Evolutionary conservation across 2,329 filamentous ascomycete genomes (phyloP), one percentile per base, ranked within the genome.

Genomic region (Trichoderma simmonsii): DNA sequence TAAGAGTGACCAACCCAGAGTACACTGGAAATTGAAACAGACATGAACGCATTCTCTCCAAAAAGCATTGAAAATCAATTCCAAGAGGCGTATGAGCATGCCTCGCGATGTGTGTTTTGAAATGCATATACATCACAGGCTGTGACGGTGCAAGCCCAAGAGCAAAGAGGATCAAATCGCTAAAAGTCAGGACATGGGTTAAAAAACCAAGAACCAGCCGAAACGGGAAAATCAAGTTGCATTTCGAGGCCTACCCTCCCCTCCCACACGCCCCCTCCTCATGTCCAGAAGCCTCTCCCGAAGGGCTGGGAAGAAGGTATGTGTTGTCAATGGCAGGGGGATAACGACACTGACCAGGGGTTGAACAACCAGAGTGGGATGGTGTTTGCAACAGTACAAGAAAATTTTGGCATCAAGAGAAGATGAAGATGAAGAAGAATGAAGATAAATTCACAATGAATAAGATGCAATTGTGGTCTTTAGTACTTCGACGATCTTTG

Each of bases 221-320:
- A 71, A 71, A 71, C 9, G 61, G 69, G 69, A 56, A 60, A 30
- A 64, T 28, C 30, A 48, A 57, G 32, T 32, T 51, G n/a, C 39
- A 7, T 59, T 32, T 59, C 28, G 26, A 61, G 21, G 36, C n/a
- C 39, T 48, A 43, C 39, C 28, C 34, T 48, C 36, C 32, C 36
- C 56, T 54, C 66, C 66, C 30, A 26, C 66, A 70, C 66, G 57
- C 66, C 66, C 66, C 66, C 69, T 64, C 66, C 57, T 70, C 66
- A 15, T 28, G 26, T 65, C 34, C 48, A 60, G 60, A 43, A 64
- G 66, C 60, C 69, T 71, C 67, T 72, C 66, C 71, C 71, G 71
- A 71, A 71, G 51, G 71, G 61, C 36, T 71, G 71, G 71, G 60
- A 72, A 65, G 56, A 32, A 59, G 63, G 66, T 71, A 60, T 59